phyloP scores from a whole-genome alignment of 306 rosid species.

The Rosa persica region DNA sequence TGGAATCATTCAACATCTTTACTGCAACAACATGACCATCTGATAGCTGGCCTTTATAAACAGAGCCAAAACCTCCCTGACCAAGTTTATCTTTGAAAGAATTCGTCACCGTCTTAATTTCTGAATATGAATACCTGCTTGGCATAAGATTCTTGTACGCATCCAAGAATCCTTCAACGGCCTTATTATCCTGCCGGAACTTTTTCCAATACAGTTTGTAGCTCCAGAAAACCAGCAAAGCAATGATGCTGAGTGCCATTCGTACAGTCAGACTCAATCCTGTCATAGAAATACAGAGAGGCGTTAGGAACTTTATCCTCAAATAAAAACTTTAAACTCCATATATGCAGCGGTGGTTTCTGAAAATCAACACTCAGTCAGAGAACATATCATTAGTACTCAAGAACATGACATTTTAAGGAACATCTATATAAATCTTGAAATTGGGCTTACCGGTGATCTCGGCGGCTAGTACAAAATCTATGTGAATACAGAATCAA shows the following conservation, averaged over 20 bases:
- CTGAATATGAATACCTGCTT: not conserved
- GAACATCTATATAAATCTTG: not conserved
- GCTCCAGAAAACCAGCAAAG: not conserved
- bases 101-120: not conserved
- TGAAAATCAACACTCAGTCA: not conserved
- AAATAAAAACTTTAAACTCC: not conserved
- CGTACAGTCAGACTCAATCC: not conserved
- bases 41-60: constrained; percentile 9
- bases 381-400: too few species aligned
- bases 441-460: constrained; percentile 1
- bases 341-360: not conserved
- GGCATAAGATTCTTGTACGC: not conserved
- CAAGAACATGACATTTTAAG: not conserved
- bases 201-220: constrained; percentile 11
- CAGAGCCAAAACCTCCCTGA: constrained; percentile 7
- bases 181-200: not conserved
- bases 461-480: not conserved
- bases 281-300: not conserved
- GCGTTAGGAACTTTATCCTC: not conserved
- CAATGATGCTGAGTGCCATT: too few species aligned
- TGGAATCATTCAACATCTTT: constrained; percentile 12
- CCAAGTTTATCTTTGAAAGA: constrained; percentile 3
- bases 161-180: not conserved
- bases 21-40: constrained; percentile 14
- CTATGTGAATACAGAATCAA: not conserved